These are phyloP conservation scores for Silene uniflora DNA, from an alignment of 148 eudicot genomes.

Conservation along the genomic window DNA sequence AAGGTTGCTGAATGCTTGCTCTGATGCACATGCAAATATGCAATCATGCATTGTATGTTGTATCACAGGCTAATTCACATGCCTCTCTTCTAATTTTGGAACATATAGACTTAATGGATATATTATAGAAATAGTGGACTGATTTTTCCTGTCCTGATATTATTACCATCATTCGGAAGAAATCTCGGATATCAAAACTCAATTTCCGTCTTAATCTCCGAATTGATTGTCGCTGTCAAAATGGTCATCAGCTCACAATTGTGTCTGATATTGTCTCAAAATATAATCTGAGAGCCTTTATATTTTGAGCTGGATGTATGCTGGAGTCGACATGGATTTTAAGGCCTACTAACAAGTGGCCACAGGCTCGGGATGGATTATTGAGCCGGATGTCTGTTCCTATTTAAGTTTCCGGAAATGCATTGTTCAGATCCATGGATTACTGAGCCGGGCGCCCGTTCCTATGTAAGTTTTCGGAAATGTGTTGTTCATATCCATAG, in stretches of 20 bases:
- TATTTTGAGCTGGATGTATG: background rate
- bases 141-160: constrained; percentile 19
- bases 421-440: too few species aligned
- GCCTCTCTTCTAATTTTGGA: constrained; percentile 17
- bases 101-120: background rate
- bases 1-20: constrained; percentile 19
- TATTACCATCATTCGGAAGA: background rate
- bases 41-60: background rate
- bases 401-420: too few species aligned
- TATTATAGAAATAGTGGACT: constrained; percentile 13
- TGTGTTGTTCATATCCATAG: too few species aligned
- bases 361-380: too few species aligned
- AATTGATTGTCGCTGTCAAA: too few species aligned
- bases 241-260: too few species aligned
- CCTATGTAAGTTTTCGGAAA: too few species aligned
- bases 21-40: constrained; percentile 25
- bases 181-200: background rate
- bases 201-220: background rate
- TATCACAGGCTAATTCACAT: constrained; percentile 25
- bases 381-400: too few species aligned
- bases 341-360: too few species aligned
- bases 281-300: too few species aligned
- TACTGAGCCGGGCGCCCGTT: too few species aligned
- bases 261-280: too few species aligned
- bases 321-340: background rate